phyloP scores from a whole-genome alignment of 192 early-diverging fungal species.

The Coemansia sp. region DNA sequence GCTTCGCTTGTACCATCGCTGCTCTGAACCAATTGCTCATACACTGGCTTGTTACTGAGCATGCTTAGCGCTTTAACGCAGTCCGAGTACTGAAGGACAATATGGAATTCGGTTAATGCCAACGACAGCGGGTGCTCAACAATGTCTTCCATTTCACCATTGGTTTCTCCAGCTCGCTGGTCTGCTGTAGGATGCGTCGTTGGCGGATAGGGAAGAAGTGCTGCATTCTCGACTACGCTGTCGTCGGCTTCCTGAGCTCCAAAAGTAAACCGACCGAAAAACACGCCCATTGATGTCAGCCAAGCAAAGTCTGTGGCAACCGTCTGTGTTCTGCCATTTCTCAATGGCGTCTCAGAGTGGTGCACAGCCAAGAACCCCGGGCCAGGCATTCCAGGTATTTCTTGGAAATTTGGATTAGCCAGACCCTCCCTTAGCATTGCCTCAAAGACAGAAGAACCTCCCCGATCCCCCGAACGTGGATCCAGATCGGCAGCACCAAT shows the following conservation, averaged over 20 bases:
- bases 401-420: conserved; percentile 62
- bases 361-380: conserved; percentile 39
- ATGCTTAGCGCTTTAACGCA: conserved; percentile 75
- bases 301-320: conserved; percentile 76
- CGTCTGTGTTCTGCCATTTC: conserved; percentile 10
- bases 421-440: conserved; percentile 72
- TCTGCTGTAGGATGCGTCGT: conserved; percentile 22
- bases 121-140: conserved; percentile 71
- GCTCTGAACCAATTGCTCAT: conserved; percentile 71
- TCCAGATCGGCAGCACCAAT: conserved; percentile 65
- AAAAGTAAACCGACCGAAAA: conserved; percentile 79
- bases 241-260: conserved; percentile 72
- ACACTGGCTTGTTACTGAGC: conserved; percentile 80
- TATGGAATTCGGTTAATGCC: conserved; percentile 87
- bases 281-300: conserved; percentile 87
- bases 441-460: conserved; percentile 66
- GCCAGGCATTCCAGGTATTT: conserved; percentile 60
- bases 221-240: conserved; percentile 77
- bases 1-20: conserved; percentile 51
- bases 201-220: conserved; percentile 78
- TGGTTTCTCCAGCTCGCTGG: conserved; percentile 8
- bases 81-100: conserved; percentile 79
- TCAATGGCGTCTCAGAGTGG: conserved; percentile 21
- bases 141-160: not conserved
- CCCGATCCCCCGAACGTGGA: conserved; percentile 48